Base-by-base conservation (phyloP, 2,329 filamentous ascomycete genomes). In the Ustilaginoidea virens region DNA sequence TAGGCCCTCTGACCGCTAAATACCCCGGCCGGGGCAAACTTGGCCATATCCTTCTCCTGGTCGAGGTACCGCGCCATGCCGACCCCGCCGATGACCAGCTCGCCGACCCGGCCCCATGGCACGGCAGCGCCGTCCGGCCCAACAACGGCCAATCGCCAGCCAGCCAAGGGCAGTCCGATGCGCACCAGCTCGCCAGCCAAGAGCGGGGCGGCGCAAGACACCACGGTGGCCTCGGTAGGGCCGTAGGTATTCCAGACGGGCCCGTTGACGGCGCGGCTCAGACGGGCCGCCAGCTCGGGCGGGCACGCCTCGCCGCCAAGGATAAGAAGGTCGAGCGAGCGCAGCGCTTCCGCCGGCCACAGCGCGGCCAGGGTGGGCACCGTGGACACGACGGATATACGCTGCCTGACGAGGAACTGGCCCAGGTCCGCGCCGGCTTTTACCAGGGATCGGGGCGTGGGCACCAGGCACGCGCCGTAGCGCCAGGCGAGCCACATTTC, bases 61-160 rank as follows among this genome's bases (percentile, higher is more conserved):
- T 39, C 37, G 3, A 39, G 32, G 11, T 39, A 39, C 2, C 36
- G 37, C 7, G 36, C 37, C 27, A 36, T 36, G 10, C 37, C 37
- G 7, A 36, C 33, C 7, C 37, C 37, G 17, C 37, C 37, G 23
- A 39, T 39, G 17, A 38, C 25, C 16, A 39, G 33, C 36, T 39
- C 37, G 6, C 37, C 37, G 9, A 34, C 34, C 17, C 38, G 33
- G 17, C 37, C 37, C 37, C 53, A 42, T 14, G 54, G 49, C 8
- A 61, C 44, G 11, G 56, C 52, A 28, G 60, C 51, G 2, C 57
- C 58, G 31, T 61, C 52, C 6, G 45, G 41, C 17, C 52, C 59
- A 37, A 38, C 31, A 4, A 39, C 37, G 25, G 37, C 37, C 8
- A 39, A 30, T n/a, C 33, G 31, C 36, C 36, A 39, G 1, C 37